phyloP scores from a whole-genome alignment of 257 asterid genomes.

The Solanum ossicruentum region DNA sequence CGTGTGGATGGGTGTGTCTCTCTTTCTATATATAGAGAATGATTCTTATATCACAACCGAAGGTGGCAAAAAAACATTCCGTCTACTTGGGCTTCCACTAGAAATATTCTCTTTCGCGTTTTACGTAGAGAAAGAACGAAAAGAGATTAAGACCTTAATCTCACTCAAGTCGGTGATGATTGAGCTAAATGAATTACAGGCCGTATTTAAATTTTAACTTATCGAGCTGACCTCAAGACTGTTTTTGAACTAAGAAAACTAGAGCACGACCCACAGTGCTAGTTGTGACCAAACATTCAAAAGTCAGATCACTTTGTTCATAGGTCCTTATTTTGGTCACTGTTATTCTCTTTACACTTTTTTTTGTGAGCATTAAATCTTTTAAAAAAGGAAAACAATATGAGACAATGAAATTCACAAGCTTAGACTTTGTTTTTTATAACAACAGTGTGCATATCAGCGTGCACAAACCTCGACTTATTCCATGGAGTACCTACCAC shows the following conservation, averaged over 20 bases:
- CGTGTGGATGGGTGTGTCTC: too few species aligned
- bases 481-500: not conserved
- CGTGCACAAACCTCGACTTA: not conserved
- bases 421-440: not conserved
- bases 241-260: not conserved
- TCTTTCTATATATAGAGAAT: not conserved
- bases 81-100: not conserved
- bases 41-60: not conserved
- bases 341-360: not conserved
- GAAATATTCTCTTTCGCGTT: not conserved
- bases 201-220: not conserved
- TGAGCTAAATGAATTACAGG: not conserved
- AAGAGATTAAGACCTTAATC: not conserved
- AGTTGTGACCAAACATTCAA: not conserved
- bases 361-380: not conserved
- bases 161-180: not conserved
- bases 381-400: not conserved
- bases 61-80: not conserved
- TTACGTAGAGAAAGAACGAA: not conserved
- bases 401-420: not conserved
- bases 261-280: not conserved
- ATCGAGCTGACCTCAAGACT: not conserved
- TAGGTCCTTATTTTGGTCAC: not conserved
- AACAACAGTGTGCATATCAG: not conserved
- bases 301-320: not conserved